phyloP scores from a whole-genome alignment of 495 filamentous ascomycete genomes.

The Mytilinidion resinicola region DNA sequence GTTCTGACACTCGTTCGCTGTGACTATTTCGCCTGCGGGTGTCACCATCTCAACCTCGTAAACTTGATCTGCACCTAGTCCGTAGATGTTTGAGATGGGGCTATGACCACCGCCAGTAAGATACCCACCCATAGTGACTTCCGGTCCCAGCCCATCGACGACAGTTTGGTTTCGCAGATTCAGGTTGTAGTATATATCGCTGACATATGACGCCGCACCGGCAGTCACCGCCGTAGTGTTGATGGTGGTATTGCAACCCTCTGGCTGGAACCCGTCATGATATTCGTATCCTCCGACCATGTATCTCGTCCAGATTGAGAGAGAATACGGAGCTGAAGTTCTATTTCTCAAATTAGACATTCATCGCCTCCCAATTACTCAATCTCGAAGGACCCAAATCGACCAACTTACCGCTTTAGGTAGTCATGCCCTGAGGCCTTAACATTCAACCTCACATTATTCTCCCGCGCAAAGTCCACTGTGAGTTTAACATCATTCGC shows the following conservation, averaged over 20 bases:
- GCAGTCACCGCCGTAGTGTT: neutral
- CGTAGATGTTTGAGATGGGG: constrained; percentile 10
- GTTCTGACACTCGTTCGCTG: constrained; percentile 17
- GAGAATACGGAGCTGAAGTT: neutral
- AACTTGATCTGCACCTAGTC: constrained; percentile 24
- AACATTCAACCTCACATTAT: constrained; percentile 51
- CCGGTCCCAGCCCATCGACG: neutral
- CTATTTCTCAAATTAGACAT: no score
- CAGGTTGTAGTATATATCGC: neutral
- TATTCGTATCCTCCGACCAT: neutral
- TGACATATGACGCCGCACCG: neutral
- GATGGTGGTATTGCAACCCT: neutral
- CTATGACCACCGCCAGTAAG: constrained; percentile 21
- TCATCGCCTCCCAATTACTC: neutral
- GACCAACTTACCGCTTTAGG: neutral
- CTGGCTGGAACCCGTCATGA: neutral
- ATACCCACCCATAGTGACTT: constrained; percentile 17
- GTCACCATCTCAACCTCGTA: constrained; percentile 20
- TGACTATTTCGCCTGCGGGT: constrained; percentile 13
- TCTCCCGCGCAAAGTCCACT: constrained; percentile 57
- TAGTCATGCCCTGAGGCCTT: constrained; percentile 60
- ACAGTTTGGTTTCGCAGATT: neutral
- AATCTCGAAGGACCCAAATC: neutral
- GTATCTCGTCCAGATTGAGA: neutral
- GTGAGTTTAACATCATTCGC: constrained; percentile 51